Evolutionary conservation across 83 land plant genomes (phyloP), one percentile per base, ranked within the genome.

Genomic region (Picea engelmannii): DNA sequence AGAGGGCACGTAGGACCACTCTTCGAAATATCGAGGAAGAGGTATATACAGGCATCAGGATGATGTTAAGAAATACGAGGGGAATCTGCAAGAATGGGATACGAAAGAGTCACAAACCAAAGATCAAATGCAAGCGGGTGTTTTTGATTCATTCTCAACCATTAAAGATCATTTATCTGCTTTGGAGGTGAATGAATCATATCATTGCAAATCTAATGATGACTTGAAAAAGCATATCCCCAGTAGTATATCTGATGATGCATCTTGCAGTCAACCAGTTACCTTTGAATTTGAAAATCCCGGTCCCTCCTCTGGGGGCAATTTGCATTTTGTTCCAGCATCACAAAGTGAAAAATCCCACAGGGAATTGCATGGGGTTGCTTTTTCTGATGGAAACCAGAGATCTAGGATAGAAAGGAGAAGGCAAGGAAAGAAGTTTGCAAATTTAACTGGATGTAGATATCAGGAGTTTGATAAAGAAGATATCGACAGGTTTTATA

Each of bases 31-130:
- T 40, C 44, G 0, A 40, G 4, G 44, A 31, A 23, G 55, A 42
- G 10, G 52, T 49, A 49, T 49, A 49, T 49, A 49, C 52, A 0
- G 11, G 52, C 52, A 49, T 49, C 11, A 1, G 52, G 49, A 71
- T 71, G 55, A 2, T n/a, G 0, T n/a, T 71, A 71, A 71, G 12
- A 71, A 44, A n/a, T 71, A 0, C 3, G 10, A 16, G 52, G 76
- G 24, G n/a, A 71, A 10, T 71, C 55, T 16, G n/a, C 76, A 71
- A 71, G 58, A 71, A 71, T 71, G 76, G 76, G 52, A n/a, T 20
- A 49, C n/a, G 24, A 44, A 71, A 42, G 24, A n/a, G 76, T 71
- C 52, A 71, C 55, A 44, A 71, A 4, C 18, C 44, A 49, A 71
- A 20, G 25, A 40, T 71, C 55, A 13, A 40, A 71, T 44, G 76